A percentile compares a stretch with the other conserved stretches of the same genome.
These are phyloP conservation scores for Persicaria tinctoria DNA, from an alignment of 148 eudicot species.

Conservation along the genomic window DNA sequence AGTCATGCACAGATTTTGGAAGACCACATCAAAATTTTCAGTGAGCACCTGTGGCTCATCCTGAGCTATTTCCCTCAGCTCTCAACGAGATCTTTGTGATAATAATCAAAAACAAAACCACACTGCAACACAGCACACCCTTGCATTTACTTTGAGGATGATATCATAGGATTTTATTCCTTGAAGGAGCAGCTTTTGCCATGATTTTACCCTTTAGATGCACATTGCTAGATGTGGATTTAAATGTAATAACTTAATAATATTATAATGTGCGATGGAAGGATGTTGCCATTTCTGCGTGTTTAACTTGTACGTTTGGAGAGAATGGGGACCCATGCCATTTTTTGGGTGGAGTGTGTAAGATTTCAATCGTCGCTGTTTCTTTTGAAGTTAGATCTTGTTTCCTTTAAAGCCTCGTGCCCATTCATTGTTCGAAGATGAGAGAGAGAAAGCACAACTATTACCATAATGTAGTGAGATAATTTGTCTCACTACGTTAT, in stretches of 20 bases:
- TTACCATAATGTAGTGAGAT: too few relatives aligned
- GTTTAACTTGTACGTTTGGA: not conserved
- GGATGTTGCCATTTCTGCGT: not conserved
- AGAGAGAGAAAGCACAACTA: too few relatives aligned
- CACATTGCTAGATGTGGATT: not conserved
- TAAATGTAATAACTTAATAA: not conserved
- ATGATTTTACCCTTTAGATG: not conserved
- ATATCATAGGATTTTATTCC: not conserved
- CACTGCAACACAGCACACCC: not conserved
- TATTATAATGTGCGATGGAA: not conserved
- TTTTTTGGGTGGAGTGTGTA: too few relatives aligned
- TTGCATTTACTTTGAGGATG: not conserved
- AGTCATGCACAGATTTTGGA: conserved; percentile 11
- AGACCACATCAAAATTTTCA: conserved; percentile 8
- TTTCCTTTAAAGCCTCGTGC: too few relatives aligned
- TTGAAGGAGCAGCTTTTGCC: not conserved
- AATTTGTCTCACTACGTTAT: too few relatives aligned
- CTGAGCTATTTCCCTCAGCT: conserved; percentile 1
- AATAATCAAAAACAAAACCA: not conserved
- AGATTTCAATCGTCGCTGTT: too few relatives aligned
- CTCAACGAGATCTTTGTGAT: not conserved
- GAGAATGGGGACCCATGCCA: too few relatives aligned
- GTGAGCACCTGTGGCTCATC: conserved; percentile 10
- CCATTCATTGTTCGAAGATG: too few relatives aligned
- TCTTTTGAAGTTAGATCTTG: too few relatives aligned